Conservation (phyloP, 2,329 filamentous ascomycete species). For the Fusarium sp. region DNA sequence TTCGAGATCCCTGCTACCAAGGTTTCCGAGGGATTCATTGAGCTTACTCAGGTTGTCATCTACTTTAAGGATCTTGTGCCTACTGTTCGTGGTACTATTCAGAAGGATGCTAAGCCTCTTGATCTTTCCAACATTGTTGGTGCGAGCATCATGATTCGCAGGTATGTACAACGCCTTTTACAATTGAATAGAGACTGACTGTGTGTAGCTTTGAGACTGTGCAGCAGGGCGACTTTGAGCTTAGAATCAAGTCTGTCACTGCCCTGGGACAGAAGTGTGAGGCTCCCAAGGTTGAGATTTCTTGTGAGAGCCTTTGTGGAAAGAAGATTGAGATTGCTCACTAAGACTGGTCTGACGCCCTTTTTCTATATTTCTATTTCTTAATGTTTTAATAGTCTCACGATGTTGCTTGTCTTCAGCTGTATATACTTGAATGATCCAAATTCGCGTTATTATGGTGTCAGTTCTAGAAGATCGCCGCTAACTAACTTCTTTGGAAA, state of each 20-base stretch:
- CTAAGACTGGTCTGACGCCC: not conserved
- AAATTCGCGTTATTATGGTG: accelerated
- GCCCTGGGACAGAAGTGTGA: not conserved
- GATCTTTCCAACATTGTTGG: not conserved
- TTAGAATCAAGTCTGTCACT: not conserved
- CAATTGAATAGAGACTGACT: not conserved
- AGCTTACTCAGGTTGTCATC: not conserved
- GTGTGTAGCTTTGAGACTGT: not conserved
- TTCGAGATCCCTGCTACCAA: not conserved
- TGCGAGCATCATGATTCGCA: not conserved
- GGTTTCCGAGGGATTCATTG: not conserved
- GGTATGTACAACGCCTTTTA: accelerated
- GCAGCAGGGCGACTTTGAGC: not conserved
- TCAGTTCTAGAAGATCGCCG: accelerated
- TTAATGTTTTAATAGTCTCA: not conserved
- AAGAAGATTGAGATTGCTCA: not conserved
- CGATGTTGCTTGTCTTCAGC: accelerated
- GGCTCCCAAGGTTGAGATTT: not conserved
- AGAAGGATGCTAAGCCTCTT: not conserved
- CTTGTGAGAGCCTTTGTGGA: not conserved
- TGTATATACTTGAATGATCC: not conserved
- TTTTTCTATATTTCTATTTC: not conserved
- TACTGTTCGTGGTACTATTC: not conserved
- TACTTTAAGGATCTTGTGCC: not conserved
- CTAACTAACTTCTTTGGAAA: too few relatives aligned